Evolutionary conservation across 352 stramenopile genomes (phyloP), one percentile per base, ranked within the genome.

Genomic region (Elongisporangium undulatum): DNA sequence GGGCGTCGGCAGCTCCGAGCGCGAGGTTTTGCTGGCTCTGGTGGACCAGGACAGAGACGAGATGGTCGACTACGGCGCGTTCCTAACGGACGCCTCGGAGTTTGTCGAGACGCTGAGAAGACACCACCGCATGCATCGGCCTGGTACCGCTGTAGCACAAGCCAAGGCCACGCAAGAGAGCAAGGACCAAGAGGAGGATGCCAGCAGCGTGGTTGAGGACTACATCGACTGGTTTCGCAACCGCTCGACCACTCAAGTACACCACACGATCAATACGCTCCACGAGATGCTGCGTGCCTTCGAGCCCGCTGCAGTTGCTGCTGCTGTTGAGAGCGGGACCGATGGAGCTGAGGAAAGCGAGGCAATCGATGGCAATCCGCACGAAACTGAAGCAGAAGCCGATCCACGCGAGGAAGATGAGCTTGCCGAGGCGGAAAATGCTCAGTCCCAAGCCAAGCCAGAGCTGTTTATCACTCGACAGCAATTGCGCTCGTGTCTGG

Each of bases 11-110:
- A 53, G 57, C 13, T 29, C 70, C 62, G 52, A 74, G n/a, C 69
- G 67, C 3, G 73, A 88, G 57, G 69, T 91, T 4, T 15, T 91
- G 8, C 69, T 89, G 19, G 73, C 79, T 2, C 77, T 91, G 51
- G 71, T 71, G 0, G 59, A 81, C 20, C 58, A 70, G 6, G 79
- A 91, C 55, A 70, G 82, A 20, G 71, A 91, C 29, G 79, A 79
- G 19, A 74, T 85, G 67, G 69, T 88, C 19, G 68, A 85, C 26
- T 91, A 91, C 45, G 56, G 63, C 12, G 58, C 74, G 19, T 64
- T 89, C 41, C 64, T 84, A 12, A 54, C 68, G 12, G 71, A 87
- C 19, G 75, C 68, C 19, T 77, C 72, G 38, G 75, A 85, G 7
- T 70, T 85, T 16, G 55, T 87, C 16, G 73, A 87, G 55, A 73